phyloP scores from a whole-genome alignment of 2,329 filamentous ascomycete genomes.

The Xylaria sp. region DNA sequence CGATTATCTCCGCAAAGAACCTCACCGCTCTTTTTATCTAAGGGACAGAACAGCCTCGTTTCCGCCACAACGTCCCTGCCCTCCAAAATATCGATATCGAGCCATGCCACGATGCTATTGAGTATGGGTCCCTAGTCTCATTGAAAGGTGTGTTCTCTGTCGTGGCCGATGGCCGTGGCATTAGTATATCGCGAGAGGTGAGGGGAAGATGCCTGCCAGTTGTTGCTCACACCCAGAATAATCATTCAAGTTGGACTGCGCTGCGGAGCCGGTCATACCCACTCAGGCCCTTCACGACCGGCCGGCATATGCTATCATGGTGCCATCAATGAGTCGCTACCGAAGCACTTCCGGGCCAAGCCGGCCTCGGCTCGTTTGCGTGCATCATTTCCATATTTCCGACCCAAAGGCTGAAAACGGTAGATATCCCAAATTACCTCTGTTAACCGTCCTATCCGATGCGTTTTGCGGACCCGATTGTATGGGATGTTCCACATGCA shows the following conservation, averaged over 20 bases:
- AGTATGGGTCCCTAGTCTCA: slow-evolving; percentile 5
- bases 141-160: background rate
- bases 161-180: background rate
- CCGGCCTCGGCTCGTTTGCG: background rate
- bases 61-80: slow-evolving; percentile 21
- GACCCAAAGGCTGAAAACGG: background rate
- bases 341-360: background rate
- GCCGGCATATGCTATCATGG: slow-evolving; percentile 1
- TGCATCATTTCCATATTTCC: background rate
- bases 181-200: background rate
- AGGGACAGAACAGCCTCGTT: slow-evolving; percentile 20
- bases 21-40: slow-evolving; percentile 28
- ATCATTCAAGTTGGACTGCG: background rate
- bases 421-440: background rate
- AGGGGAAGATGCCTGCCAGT: slow-evolving; percentile 6
- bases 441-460: background rate
- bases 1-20: slow-evolving; percentile 7
- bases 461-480: background rate
- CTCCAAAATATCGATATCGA: slow-evolving; percentile 17
- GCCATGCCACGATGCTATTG: slow-evolving; percentile 24
- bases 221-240: background rate
- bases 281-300: background rate
- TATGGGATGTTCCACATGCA: background rate
- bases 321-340: background rate
- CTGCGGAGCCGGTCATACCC: background rate